phyloP scores from a whole-genome alignment of 306 rosid species.

The Dalbergia cultrata region DNA sequence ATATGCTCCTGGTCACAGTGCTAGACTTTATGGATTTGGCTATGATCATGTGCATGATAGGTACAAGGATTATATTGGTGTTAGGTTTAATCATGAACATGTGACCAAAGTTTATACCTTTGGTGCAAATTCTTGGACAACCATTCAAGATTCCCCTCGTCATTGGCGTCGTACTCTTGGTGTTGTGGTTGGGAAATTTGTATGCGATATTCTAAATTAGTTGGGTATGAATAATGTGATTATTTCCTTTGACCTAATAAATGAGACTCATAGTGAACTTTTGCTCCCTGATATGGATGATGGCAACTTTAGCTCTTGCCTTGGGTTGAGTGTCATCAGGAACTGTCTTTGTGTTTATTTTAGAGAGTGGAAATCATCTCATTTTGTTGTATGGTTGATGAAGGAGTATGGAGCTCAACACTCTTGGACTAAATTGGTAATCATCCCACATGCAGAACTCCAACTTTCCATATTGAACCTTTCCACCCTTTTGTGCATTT shows the following conservation, averaged over 20 bases:
- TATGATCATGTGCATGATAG: constrained; percentile 40
- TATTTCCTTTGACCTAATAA: constrained; percentile 24
- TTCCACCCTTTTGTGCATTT: not conserved
- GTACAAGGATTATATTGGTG: constrained; percentile 1
- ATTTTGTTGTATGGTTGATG: constrained; percentile 32
- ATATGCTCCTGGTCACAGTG: not conserved
- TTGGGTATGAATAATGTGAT: not conserved
- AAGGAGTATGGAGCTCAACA: constrained; percentile 21
- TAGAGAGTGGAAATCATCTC: not conserved
- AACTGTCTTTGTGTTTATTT: constrained; percentile 30
- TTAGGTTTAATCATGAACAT: no score
- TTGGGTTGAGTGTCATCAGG: not conserved
- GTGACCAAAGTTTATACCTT: constrained; percentile 26
- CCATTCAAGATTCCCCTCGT: not conserved
- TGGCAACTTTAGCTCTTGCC: no score
- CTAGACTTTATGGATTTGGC: constrained; percentile 1
- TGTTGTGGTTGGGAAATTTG: not conserved
- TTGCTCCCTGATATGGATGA: not conserved
- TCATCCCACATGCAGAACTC: not conserved
- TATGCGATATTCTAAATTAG: constrained; percentile 37
- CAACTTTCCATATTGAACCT: not conserved
- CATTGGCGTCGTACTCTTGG: rapidly evolving
- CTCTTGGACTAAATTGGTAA: constrained; percentile 41
- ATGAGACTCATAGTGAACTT: constrained; percentile 3
- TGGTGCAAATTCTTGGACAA: not conserved